These are phyloP conservation scores for Elymus sibiricus DNA, from an alignment of 176 grass and related monocot species.

Conservation along the genomic window DNA sequence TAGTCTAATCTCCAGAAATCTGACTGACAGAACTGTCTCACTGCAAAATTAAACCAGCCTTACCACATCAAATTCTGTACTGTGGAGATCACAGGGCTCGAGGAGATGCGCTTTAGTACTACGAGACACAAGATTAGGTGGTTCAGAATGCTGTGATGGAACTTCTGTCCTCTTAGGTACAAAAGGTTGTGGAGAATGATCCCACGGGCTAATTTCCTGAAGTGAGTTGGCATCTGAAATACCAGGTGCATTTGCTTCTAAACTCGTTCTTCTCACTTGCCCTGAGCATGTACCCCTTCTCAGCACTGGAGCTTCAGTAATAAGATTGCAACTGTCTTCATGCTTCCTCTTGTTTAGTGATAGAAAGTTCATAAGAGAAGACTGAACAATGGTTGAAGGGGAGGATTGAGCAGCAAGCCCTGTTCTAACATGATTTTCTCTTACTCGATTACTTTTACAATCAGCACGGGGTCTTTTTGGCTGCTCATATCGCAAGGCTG, in stretches of 20 bases:
- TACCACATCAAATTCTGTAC: constrained; percentile 47
- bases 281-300: constrained; percentile 48
- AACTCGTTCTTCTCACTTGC: constrained; percentile 38
- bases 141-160: constrained; percentile 28
- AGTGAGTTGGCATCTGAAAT: constrained; percentile 29
- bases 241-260: constrained; percentile 25
- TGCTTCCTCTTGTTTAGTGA: constrained; percentile 79
- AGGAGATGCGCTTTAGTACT: constrained; percentile 30
- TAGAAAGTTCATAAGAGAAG: constrained; percentile 78
- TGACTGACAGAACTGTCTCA: constrained; percentile 24
- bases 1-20: constrained; percentile 16
- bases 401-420: constrained; percentile 32
- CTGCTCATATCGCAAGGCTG: constrained; percentile 42
- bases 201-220: constrained; percentile 18
- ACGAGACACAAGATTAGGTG: constrained; percentile 5
- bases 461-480: constrained; percentile 30
- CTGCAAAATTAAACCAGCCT: constrained; percentile 20
- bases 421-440: constrained; percentile 23
- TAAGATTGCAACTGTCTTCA: constrained; percentile 48
- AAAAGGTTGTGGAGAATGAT: constrained; percentile 5
- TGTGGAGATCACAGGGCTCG: constrained; percentile 23
- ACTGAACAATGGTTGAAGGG: constrained; percentile 50
- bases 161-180: constrained; percentile 37
- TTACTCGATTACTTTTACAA: constrained; percentile 20
- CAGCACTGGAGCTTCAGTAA: constrained; percentile 84